A percentile compares a stretch with the other conserved stretches of the same genome.
phyloP scores from a whole-genome alignment of 1,284 basidiomycete genomes.

The Calocybe gambosa region DNA sequence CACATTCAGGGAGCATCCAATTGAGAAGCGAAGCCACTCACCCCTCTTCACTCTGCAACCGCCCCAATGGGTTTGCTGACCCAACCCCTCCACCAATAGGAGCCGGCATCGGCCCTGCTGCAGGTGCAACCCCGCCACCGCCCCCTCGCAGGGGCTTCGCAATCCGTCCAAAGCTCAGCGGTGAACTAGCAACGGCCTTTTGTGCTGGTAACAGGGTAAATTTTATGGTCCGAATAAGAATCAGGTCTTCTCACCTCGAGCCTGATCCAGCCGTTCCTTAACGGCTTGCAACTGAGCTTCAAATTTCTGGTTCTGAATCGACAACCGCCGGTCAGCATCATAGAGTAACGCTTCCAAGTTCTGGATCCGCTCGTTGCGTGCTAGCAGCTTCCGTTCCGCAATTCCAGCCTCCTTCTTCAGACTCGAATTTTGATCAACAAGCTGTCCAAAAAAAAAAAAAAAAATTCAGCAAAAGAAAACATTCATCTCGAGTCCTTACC shows the following conservation, averaged over 20 bases:
- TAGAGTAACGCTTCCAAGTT: slow-evolving; percentile 89
- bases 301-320: slow-evolving; percentile 92
- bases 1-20: slow-evolving; percentile 19
- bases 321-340: slow-evolving; percentile 89
- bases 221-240: slow-evolving; percentile 9
- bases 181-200: slow-evolving; percentile 64
- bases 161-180: slow-evolving; percentile 86
- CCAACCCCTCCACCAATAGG: slow-evolving; percentile 39
- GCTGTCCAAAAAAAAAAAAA: slow-evolving; percentile 37
- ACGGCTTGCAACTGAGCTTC: slow-evolving; percentile 89
- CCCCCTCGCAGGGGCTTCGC: slow-evolving; percentile 95
- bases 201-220: slow-evolving; percentile 46
- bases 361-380: slow-evolving; percentile 96
- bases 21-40: slow-evolving; percentile 35
- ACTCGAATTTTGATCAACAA: slow-evolving; percentile 97
- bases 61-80: slow-evolving; percentile 52
- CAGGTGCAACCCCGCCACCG: slow-evolving; percentile 53
- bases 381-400: slow-evolving; percentile 92
- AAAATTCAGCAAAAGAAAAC: background rate
- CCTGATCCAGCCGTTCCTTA: slow-evolving; percentile 87
- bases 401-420: slow-evolving; percentile 98
- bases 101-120: slow-evolving; percentile 31
- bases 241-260: slow-evolving; percentile 61
- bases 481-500: slow-evolving; percentile 37
- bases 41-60: slow-evolving; percentile 80